A percentile compares a stretch with the other conserved stretches of the same genome.
Evolutionary conservation across 805 yeast species (phyloP).

Genomic region (Candida lessepsii): DNA sequence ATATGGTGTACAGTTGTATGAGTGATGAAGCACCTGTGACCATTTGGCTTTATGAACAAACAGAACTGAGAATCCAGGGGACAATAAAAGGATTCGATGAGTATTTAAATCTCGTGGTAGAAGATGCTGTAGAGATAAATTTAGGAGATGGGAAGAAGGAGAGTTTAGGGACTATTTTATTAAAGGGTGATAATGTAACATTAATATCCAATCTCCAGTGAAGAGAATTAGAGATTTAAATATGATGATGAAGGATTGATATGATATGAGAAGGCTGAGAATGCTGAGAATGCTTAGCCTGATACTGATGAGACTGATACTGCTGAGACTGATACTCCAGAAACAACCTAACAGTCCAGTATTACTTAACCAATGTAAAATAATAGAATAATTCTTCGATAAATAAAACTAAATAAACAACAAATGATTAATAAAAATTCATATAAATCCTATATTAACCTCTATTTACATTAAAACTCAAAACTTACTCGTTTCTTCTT

Average conservation of each 20-base stretch:
- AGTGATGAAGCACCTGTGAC: constrained; percentile 79
- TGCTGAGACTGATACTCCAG: no score
- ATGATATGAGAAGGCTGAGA: no score
- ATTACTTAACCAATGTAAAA: no score
- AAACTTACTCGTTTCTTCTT: constrained; percentile 31
- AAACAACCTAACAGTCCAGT: no score
- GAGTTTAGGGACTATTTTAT: constrained; percentile 67
- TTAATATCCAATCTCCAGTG: constrained; percentile 45
- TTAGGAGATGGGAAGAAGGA: constrained; percentile 49
- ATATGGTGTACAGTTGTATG: constrained; percentile 79
- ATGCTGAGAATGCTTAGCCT: no score
- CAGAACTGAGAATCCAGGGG: constrained; percentile 74
- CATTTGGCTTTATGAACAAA: constrained; percentile 89
- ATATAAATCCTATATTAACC: neutral
- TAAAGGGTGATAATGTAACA: constrained; percentile 94
- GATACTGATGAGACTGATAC: no score
- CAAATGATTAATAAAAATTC: neutral
- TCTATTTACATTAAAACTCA: constrained; percentile 10
- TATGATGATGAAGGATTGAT: neutral
- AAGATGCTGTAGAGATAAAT: constrained; percentile 64
- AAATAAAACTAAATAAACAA: no score
- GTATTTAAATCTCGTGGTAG: constrained; percentile 80
- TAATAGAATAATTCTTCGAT: no score
- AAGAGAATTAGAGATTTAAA: no score
- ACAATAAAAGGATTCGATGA: constrained; percentile 92